These are phyloP conservation scores for Malus hybrid DNA, from an alignment of 331 rosid species.

Conservation along the genomic window DNA sequence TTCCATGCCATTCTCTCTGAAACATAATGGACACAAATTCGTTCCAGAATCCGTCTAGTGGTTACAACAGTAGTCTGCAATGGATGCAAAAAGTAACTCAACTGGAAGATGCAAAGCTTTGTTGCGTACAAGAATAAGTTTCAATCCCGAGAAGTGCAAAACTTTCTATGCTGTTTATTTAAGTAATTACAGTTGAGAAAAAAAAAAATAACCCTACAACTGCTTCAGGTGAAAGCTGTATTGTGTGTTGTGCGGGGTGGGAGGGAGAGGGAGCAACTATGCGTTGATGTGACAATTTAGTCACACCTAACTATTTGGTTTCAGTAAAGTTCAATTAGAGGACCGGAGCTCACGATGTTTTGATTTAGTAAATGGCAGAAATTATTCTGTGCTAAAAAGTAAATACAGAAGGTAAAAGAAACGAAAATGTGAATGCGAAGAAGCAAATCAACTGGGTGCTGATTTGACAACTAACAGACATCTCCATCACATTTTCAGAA, in stretches of 20 bases:
- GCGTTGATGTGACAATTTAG: not conserved
- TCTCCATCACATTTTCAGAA: not conserved
- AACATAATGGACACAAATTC: constrained; percentile 60
- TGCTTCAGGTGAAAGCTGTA: not conserved
- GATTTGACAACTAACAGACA: not conserved
- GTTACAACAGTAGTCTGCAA: constrained; percentile 69
- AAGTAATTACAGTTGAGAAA: not conserved
- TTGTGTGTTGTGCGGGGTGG: no score
- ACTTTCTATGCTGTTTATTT: not conserved
- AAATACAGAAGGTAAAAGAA: not conserved
- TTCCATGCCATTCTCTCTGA: constrained; percentile 82
- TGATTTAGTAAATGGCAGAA: not conserved
- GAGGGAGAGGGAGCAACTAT: not conserved
- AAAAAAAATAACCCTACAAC: not conserved
- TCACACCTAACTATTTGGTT: not conserved
- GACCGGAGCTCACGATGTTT: not conserved
- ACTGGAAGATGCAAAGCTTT: not conserved
- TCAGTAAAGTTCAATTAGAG: not conserved
- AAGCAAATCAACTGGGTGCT: not conserved
- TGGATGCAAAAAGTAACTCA: constrained; percentile 13
- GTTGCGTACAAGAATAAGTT: not conserved
- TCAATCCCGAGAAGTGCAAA: not conserved
- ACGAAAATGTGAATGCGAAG: not conserved
- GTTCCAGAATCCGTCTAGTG: constrained; percentile 73
- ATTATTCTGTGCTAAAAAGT: not conserved